Conservation (phyloP, 176 grass and related monocot genomes). For the Phragmites australis region DNA sequence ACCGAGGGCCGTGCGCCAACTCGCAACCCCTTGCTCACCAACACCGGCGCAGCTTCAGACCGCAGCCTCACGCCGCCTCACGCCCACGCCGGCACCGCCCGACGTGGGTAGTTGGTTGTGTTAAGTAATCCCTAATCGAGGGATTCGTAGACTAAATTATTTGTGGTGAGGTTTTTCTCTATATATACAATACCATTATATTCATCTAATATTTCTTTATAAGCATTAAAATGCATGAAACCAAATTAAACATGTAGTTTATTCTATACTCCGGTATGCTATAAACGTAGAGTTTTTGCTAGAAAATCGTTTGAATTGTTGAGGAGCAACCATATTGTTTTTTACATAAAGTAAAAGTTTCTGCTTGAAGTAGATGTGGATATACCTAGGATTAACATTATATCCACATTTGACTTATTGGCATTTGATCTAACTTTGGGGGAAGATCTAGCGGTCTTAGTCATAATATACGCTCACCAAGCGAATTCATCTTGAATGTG, state of each 20-base stretch:
- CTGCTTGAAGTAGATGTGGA: neutral
- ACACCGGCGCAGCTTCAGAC: neutral
- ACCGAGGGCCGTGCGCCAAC: neutral
- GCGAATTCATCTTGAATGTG: neutral
- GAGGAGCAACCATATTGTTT: neutral
- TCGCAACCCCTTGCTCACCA: neutral
- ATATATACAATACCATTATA: no score
- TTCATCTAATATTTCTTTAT: no score
- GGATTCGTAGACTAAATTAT: no score
- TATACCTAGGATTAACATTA: neutral
- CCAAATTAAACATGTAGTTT: neutral
- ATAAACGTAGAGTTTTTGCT: neutral
- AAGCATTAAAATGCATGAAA: neutral
- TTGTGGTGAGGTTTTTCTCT: no score
- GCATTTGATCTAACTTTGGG: neutral
- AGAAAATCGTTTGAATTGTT: neutral
- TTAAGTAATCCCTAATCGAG: no score
- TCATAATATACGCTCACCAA: neutral
- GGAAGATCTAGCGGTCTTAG: neutral
- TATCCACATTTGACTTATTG: neutral
- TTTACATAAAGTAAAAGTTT: neutral
- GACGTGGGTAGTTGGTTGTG: no score
- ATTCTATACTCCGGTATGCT: neutral
- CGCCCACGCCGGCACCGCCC: neutral
- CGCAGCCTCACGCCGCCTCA: neutral